Evolutionary conservation across 345 rosid species (phyloP), one percentile per base, ranked within the genome.

Genomic region (Sonneratia caseolaris): DNA sequence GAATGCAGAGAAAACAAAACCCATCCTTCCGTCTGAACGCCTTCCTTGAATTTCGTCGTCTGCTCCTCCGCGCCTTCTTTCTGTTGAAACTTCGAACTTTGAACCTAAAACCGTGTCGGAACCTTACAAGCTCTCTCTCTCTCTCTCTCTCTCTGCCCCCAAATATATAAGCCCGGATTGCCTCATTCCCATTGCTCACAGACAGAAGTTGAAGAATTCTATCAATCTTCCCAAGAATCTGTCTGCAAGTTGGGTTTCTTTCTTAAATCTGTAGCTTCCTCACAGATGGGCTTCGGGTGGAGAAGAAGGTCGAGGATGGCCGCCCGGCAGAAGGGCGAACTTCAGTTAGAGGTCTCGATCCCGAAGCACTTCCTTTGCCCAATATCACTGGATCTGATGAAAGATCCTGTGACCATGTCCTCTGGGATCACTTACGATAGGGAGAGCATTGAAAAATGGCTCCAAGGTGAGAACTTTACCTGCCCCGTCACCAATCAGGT

Each of bases 401-500:
- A 76, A 37, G 98, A 93, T 70, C 96, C 97, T 0, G 96, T 93
- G 42, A 85, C 93, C 16, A 56, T 93, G 68, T 85, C 89, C 38
- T 86, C 97, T 15, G 98, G 98, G 19, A 85, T 90, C 22, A 89
- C 98, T 7, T 93, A 93, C 71, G 98, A 93, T 79, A 85, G 98
- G 13, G 83, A 86, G 35, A 84, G 82, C 87, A 87, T 93, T 49
- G 96, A 93, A 75, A 75, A 55, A 8, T 93, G 98, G 98, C 90
- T 90, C 21, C 77, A 84, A 4, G 85, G 73, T 0, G 92, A 89
- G 37, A 86, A 88, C 78, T 87, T 86, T 10, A 85, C 84, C 0
- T 93, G 98, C 75, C 95, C 98, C 0, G 89, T 87, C 1, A 85
- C 97, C 1, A 83, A 82, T 24, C 82, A 77, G 67, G 38, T 70